These are phyloP conservation scores for Yamadazyma spencermartinsiae DNA, from an alignment of 1,139 yeast genomes.

Conservation along the genomic window DNA sequence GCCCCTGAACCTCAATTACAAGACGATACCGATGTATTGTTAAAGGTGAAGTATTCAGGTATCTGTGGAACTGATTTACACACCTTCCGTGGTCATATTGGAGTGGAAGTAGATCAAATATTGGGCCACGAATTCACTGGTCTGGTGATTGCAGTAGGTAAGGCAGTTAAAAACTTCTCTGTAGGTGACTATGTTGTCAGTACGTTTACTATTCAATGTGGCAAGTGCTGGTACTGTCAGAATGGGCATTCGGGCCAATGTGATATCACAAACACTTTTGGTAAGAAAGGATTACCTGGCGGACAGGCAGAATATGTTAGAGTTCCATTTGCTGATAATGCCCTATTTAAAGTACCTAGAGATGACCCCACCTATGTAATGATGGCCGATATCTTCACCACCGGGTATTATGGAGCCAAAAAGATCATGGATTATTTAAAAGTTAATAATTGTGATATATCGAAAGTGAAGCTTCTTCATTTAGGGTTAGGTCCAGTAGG, in stretches of 20 bases:
- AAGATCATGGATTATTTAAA: constrained; percentile 46
- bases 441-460: constrained; percentile 23
- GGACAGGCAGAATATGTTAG: constrained; percentile 63
- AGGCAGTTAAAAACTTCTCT: constrained; percentile 30
- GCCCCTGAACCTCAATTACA: constrained; percentile 46
- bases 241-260: constrained; percentile 57
- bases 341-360: constrained; percentile 37
- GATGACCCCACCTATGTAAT: constrained; percentile 50
- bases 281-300: constrained; percentile 54
- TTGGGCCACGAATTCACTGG: constrained; percentile 57
- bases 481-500: constrained; percentile 71
- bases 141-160: constrained; percentile 39
- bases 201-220: constrained; percentile 58
- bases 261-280: constrained; percentile 52
- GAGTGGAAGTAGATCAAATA: constrained; percentile 38
- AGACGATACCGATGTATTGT: constrained; percentile 47
- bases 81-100: constrained; percentile 57
- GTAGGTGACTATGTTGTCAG: constrained; percentile 50
- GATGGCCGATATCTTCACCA: constrained; percentile 68
- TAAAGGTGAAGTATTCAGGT: constrained; percentile 55
- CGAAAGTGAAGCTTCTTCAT: constrained; percentile 46
- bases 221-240: constrained; percentile 54
- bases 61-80: constrained; percentile 66
- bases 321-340: constrained; percentile 56
- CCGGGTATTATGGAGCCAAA: constrained; percentile 60